Evolutionary conservation across 2,329 filamentous ascomycete genomes (phyloP), one percentile per base, ranked within the genome.

Genomic region (Colletotrichum godetiae): DNA sequence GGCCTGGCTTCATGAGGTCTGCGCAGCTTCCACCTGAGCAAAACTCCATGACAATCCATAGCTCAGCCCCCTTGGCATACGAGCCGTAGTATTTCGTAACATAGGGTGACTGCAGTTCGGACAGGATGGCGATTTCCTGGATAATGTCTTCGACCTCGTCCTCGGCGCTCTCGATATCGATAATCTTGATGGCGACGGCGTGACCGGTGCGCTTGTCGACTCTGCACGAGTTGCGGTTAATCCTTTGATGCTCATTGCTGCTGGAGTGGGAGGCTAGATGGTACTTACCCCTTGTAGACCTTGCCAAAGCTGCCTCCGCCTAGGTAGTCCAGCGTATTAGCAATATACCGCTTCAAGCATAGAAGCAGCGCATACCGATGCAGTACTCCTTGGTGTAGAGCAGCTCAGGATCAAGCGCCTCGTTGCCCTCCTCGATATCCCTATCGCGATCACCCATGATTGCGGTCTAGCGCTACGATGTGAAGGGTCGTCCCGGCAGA

Each of bases 1-100:
- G 85, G 29, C 97, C 97, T 0, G 97, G 95, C 85, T 97, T 97
- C 92, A 99, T 94, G 74, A 99, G 86, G 81, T 98, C 97, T 60
- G 94, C 95, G 80, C 97, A 98, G 84, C 96, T 98, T 5, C 97
- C 97, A 27, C 97, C 97, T 1, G 96, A 95, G 84, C 97, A 99
- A 80, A 97, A 99, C 83, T 99, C 97, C 97, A 99, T 99, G 82
- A 98, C 95, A 78, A 99, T 99, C 97, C 97, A 99, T 79, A 99
- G 86, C 85, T 98, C 94, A 2, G 95, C 97, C 29, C 96, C 97
- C 80, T 98, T 98, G 77, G 98, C 91, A 80, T 97, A 98, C 69
- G 96, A 98, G 77, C 97, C 97, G 85, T 98, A 95, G 87, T 99
- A 99, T 83, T 97, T 97, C 52, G 97, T 99, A 75, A 98, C 96